These are phyloP conservation scores for Debaryomyces tyrocola DNA, from an alignment of 805 yeast genomes.

Conservation along the genomic window DNA sequence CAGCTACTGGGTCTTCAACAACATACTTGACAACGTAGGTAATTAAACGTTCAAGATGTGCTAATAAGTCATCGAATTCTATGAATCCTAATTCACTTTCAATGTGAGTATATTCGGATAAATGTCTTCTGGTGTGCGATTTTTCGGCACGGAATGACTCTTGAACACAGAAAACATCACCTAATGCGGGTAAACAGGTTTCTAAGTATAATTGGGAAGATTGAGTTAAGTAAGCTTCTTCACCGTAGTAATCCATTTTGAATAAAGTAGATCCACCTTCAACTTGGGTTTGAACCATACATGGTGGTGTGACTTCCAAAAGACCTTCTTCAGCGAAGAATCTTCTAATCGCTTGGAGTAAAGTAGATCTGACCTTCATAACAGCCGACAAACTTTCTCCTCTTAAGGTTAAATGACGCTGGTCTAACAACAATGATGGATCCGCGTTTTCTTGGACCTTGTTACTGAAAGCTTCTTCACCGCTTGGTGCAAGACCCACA, in stretches of 20 bases:
- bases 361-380: constrained; percentile 88
- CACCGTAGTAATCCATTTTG: constrained; percentile 91
- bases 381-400: constrained; percentile 93
- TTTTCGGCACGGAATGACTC: constrained; percentile 99
- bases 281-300: constrained; percentile 99
- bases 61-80: constrained; percentile 79
- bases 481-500: constrained; percentile 92
- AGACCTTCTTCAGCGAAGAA: constrained; percentile 73
- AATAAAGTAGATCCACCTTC: constrained; percentile 98
- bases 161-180: constrained; percentile 96
- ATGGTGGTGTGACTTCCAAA: constrained; percentile 96
- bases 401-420: constrained; percentile 92
- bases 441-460: constrained; percentile 92
- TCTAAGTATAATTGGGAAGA: constrained; percentile 96
- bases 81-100: constrained; percentile 93
- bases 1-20: constrained; percentile 87
- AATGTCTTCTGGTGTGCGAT: constrained; percentile 97
- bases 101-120: constrained; percentile 94
- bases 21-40: constrained; percentile 70
- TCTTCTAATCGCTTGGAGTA: constrained; percentile 71
- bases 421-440: constrained; percentile 88
- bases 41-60: constrained; percentile 80
- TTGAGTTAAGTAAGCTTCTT: constrained; percentile 95
- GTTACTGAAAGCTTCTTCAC: constrained; percentile 94
- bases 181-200: constrained; percentile 92